Evolutionary conservation across 2,329 filamentous ascomycete species (phyloP).

Genomic region (Pseudocercospora macadamiae): DNA sequence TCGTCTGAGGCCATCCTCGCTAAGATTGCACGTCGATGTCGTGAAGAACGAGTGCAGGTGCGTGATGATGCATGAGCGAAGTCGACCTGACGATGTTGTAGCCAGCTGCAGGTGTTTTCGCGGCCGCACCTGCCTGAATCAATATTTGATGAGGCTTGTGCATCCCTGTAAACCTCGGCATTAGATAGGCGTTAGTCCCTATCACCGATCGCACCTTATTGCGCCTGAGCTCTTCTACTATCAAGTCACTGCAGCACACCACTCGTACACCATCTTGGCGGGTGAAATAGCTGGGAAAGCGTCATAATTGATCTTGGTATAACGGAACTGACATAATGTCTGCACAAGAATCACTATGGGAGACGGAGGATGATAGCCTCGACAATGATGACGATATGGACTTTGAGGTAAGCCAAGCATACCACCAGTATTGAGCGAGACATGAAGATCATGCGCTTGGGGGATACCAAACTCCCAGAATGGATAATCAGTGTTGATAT

Average conservation of each 20-base stretch:
- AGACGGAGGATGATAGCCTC: conserved; percentile 22
- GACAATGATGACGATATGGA: conserved; percentile 55
- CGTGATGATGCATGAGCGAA: no score
- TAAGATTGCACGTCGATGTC: no score
- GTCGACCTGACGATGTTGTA: no score
- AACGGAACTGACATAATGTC: neutral
- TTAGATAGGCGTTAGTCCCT: conserved; percentile 14
- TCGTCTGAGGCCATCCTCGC: no score
- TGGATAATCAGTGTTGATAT: conserved; percentile 6
- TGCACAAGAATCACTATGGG: conserved; percentile 21
- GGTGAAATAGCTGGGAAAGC: neutral
- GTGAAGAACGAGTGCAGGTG: no score
- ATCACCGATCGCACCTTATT: neutral
- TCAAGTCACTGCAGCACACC: neutral
- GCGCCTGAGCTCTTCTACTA: neutral
- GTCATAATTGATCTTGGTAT: neutral
- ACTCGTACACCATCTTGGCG: neutral
- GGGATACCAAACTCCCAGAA: neutral
- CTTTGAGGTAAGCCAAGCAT: conserved; percentile 44
- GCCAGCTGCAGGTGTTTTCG: no score
- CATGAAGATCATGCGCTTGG: neutral
- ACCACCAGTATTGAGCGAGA: neutral
- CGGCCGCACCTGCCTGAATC: no score
- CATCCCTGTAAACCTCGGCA: no score
- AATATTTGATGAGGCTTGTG: no score